A percentile compares a stretch with the other conserved stretches of the same genome.
These are phyloP conservation scores for Volvariella volvacea DNA, from an alignment of 1,284 basidiomycete genomes.

Conservation along the genomic window DNA sequence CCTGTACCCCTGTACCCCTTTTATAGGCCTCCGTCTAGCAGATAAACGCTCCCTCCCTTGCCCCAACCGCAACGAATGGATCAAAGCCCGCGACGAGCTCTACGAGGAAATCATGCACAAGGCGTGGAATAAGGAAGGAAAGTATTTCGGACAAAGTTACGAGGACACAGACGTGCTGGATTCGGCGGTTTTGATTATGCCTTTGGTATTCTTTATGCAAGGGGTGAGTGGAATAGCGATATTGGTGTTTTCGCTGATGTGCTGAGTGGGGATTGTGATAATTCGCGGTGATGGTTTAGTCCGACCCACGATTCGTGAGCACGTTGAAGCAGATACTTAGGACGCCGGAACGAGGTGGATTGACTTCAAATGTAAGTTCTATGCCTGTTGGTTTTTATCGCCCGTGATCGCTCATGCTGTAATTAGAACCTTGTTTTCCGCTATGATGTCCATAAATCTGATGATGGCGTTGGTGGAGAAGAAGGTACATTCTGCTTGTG, in stretches of 20 bases:
- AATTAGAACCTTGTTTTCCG: conserved; percentile 65
- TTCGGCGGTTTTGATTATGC: conserved; percentile 77
- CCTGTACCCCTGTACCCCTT: not conserved
- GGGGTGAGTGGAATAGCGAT: conserved; percentile 38
- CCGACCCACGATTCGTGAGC: conserved; percentile 80
- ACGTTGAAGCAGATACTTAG: conserved; percentile 79
- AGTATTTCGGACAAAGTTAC: conserved; percentile 74
- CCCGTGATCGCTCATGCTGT: not conserved
- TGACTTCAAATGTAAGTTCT: conserved; percentile 69
- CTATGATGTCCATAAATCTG: conserved; percentile 74
- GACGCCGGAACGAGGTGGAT: conserved; percentile 80
- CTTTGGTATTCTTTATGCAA: conserved; percentile 82
- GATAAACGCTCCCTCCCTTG: conserved; percentile 84
- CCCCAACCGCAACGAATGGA: conserved; percentile 67
- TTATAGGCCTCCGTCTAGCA: conserved; percentile 71
- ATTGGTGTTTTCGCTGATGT: no score
- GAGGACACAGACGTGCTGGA: conserved; percentile 67
- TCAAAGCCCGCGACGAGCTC: conserved; percentile 65
- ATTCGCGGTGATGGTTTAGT: no score
- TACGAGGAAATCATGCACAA: conserved; percentile 85
- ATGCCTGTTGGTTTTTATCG: not conserved
- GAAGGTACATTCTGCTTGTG: conserved; percentile 84
- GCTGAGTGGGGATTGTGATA: no score
- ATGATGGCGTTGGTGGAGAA: conserved; percentile 90
- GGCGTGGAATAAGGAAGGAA: conserved; percentile 65